Base-by-base conservation (phyloP, 305 asterid species). In the Solanum aculeatissimum region DNA sequence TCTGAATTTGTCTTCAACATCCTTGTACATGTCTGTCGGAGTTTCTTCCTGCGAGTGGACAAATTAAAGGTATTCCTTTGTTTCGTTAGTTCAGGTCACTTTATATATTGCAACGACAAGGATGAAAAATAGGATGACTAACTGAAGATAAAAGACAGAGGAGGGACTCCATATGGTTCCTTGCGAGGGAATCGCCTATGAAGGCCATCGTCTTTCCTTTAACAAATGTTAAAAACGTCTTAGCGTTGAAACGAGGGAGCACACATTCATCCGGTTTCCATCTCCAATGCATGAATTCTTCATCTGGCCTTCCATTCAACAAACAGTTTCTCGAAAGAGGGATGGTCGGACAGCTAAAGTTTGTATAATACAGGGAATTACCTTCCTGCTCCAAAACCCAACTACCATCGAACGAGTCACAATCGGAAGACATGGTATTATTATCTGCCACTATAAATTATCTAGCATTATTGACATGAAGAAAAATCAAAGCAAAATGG, bases 111-210 rank as follows among this genome's bases (percentile, higher is more conserved):
- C n/a, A n/a, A n/a, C 32, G 32, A 29, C 2, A 2, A 1, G 2
- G 2, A 29, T 29, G 32, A 29, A 29, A 29, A 29, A 19, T 21
- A 51, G 25, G 83, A 60, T 9, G 7, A 62, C 92, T 91, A 47
- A 94, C 98, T 94, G 78, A 74, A 18, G 97, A 92, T 27, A 95
- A 89, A 51, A 93, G 92, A 68, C 98, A 93, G 14, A 92, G 89
- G 29, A 93, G 97, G 29, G 98, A 95, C 51, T 95, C 95, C 93
- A 92, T 89, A 62, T 95, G 97, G 79, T 95, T 95, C 84, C 93
- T 87, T 43, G 92, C 93, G 13, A 94, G 23, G 1, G 98, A 94
- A 68, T 94, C 98, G 4, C 97, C 97, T 15, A 94, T 78, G 85
- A 93, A 95, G 7, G 93, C 97, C 93, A 93, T 87, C 2, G 91